These are phyloP conservation scores for Pseudoperonospora humuli DNA, from an alignment of 352 stramenopile species.

Conservation along the genomic window DNA sequence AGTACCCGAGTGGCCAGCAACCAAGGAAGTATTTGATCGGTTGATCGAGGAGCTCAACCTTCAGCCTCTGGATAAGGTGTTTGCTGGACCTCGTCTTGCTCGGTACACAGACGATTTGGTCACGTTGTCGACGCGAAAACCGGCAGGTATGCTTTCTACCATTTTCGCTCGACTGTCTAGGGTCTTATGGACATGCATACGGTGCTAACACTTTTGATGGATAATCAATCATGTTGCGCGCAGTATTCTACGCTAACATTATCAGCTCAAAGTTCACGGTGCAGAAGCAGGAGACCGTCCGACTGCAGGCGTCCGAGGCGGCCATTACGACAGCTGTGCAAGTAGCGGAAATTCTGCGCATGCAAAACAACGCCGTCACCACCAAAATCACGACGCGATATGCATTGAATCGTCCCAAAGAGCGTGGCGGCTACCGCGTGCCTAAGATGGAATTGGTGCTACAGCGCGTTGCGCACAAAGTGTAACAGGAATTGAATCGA, in stretches of 20 bases:
- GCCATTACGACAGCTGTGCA: conserved; percentile 73
- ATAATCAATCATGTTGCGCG: too few species aligned
- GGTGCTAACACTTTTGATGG: too few species aligned
- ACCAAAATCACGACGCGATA: conserved; percentile 71
- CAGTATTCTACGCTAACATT: conserved; percentile 76
- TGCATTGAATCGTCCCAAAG: conserved; percentile 42
- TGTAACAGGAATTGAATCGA: conserved; percentile 10
- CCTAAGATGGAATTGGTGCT: conserved; percentile 67
- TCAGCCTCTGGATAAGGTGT: conserved; percentile 39
- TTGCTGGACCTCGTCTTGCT: conserved; percentile 46
- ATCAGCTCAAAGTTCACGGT: conserved; percentile 72
- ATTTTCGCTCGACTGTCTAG: too few species aligned
- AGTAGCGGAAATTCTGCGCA: conserved; percentile 52
- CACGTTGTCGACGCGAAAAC: conserved; percentile 58
- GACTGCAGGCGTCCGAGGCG: conserved; percentile 56
- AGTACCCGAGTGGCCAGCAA: conserved; percentile 28
- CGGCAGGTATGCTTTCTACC: conserved; percentile 46
- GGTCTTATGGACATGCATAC: too few species aligned
- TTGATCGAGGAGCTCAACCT: conserved; percentile 38
- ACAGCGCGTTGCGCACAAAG: conserved; percentile 29
- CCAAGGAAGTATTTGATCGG: conserved; percentile 29
- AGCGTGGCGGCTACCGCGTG: conserved; percentile 45
- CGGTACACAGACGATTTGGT: conserved; percentile 71
- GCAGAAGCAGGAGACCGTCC: conserved; percentile 55
- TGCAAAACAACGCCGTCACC: conserved; percentile 43